Base-by-base conservation (phyloP, 108 stramenopile genomes). In the Schizochytrium sp. region DNA sequence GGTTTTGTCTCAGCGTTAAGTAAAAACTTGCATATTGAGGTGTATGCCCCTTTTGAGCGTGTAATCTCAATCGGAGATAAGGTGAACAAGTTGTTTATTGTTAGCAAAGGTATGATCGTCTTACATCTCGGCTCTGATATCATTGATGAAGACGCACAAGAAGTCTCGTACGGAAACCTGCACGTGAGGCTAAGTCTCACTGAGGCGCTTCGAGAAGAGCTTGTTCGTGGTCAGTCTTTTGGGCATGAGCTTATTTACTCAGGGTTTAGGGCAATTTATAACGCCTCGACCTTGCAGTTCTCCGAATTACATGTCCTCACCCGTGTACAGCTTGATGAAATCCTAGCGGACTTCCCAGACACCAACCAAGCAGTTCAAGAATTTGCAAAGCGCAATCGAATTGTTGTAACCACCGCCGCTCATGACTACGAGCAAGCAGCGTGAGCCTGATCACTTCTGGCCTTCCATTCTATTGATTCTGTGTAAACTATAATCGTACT, bases 161-260 rank as follows among this genome's bases (percentile, higher is more conserved):
- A 83, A 28, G 50, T 83, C 47, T 13, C 47, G 76, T 3, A 55
- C 50, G 76, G 76, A 13, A 46, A 50, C 15, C 10, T 83, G 0
- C 47, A 83, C 47, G 45, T 83, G 76, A 47, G 76, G 49, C 76
- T 83, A 47, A 55, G 50, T 42, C 50, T 83, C 0, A 55, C 50
- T 40, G 76, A 83, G 47, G 76, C 5, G 50, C 47, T 83, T 50
- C 76, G 76, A 5, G 47, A 49, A n/a, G 76, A 83, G 53, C 76
- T 83, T 28, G 76, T 83, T 2, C 76, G 76, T 7, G 76, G 76
- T 10, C 76, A 83, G 53, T 40, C 17, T 7, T 83, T 83, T 83
- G 76, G 76, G 10, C 76, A 83, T 28, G 76, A 83, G 76, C 76
- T 83, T 53, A 83, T 83, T 28, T 83, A 55, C 40, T 83, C 76